Conservation (phyloP, 768 basidiomycete species). For the Suillus cothurnatus region DNA sequence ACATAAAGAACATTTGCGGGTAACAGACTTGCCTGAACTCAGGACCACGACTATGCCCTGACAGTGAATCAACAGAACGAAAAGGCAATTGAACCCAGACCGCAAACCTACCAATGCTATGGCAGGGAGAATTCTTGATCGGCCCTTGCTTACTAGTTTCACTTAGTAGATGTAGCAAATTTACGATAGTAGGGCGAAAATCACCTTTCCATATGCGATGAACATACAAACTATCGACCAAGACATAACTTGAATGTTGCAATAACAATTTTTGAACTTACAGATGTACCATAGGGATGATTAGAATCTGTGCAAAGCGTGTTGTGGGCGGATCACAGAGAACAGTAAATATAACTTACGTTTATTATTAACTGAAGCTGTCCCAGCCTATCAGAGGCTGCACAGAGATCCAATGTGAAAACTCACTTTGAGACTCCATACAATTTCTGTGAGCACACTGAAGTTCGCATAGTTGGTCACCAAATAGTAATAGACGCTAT, state of each 20-base stretch:
- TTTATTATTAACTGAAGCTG: neutral
- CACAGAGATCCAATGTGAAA: neutral
- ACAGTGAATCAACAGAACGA: neutral
- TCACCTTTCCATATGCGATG: neutral
- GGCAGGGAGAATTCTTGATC: neutral
- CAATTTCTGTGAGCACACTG: slow-evolving; percentile 26
- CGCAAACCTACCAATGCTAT: neutral
- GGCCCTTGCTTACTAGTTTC: neutral
- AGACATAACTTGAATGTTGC: neutral
- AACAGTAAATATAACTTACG: neutral
- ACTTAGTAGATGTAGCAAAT: no score
- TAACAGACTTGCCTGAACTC: neutral
- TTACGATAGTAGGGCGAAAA: neutral
- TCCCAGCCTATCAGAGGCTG: neutral
- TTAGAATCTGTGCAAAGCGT: neutral
- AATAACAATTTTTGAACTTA: neutral
- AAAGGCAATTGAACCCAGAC: neutral
- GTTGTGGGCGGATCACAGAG: neutral
- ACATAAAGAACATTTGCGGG: neutral
- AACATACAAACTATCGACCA: neutral
- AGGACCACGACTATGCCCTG: neutral
- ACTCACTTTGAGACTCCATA: slow-evolving; percentile 25
- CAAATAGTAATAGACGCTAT: slow-evolving; percentile 40
- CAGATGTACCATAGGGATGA: neutral
- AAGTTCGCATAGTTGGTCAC: slow-evolving; percentile 37